These are phyloP conservation scores for Penicillium hesseltinei DNA, from an alignment of 2,329 filamentous ascomycete species.

Conservation along the genomic window DNA sequence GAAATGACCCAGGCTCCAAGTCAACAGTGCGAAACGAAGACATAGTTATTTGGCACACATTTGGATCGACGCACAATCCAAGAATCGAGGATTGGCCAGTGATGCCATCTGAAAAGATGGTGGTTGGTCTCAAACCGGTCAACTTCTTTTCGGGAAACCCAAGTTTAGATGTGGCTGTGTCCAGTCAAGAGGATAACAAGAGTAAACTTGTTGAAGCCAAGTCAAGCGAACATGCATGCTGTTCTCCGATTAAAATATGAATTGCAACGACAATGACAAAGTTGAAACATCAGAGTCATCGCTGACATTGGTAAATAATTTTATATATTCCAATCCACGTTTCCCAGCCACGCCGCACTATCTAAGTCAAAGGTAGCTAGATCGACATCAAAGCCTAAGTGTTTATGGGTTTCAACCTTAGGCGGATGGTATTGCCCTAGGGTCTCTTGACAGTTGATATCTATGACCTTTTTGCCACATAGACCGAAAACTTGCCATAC, in stretches of 20 bases:
- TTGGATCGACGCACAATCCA: slow-evolving; percentile 44
- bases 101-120: slow-evolving; percentile 33
- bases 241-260: neutral
- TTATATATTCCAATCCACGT: too few species aligned
- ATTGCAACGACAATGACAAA: neutral
- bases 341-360: too few species aligned
- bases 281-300: too few species aligned
- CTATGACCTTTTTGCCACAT: too few species aligned
- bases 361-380: too few species aligned
- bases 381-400: too few species aligned
- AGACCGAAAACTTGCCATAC: too few species aligned
- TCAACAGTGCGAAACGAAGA: slow-evolving; percentile 32
- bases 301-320: too few species aligned
- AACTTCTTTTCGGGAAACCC: slow-evolving; percentile 26
- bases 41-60: slow-evolving; percentile 40
- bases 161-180: slow-evolving; percentile 19
- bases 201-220: neutral
- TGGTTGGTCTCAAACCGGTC: slow-evolving; percentile 23
- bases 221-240: neutral
- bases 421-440: too few species aligned
- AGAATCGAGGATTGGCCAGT: slow-evolving; percentile 43
- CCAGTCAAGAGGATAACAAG: slow-evolving; percentile 20
- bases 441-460: too few species aligned
- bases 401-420: too few species aligned
- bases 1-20: slow-evolving; percentile 7